Base-by-base conservation (phyloP, 805 yeast genomes). In the Teunomyces pallodes region DNA sequence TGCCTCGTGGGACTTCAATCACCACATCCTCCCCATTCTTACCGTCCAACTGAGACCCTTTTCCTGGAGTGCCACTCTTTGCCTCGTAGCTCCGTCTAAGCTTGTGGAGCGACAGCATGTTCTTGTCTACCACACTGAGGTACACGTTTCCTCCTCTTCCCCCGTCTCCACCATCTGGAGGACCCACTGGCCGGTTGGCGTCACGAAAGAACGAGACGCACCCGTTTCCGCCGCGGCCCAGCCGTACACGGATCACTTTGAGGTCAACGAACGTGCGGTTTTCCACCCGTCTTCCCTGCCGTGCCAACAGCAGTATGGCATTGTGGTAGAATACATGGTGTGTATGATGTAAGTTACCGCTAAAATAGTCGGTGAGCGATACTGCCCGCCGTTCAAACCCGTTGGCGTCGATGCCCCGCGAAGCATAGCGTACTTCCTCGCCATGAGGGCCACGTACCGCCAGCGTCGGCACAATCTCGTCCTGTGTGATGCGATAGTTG, bases 141-240 rank as follows among this genome's bases (percentile, higher is more conserved):
- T 86, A 92, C 2, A 94, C 78, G 46, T 84, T 77, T 2, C 99
- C 99, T 17, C 99, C 99, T 51, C 76, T 71, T 4, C 98, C 99
- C 28, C 99, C 99, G 68, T 94, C 97, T 8, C 99, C 99, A n/a
- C 99, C 99, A 65, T 91, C 96, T 0, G 99, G 96, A 0, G 99
- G 98, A 0, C 99, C 99, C 14, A 78, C 76, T 0, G 96, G 76
- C 38, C 88, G 69, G 36, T 90, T 88, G 3, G 96, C 87, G 55
- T 90, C 98, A 54, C 97, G 74, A 50, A 84, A 79, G 66, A 94
- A 94, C 0, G 97, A 86, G 0, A 90, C 85, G 29, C 80, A 75
- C 5, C 99, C 99, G 61, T 85, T 76, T 1, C 99, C 99, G 16
- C 99, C 99, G 36, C 70, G 74, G 0, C 99, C 99, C 26, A 96